A percentile compares a stretch with the other conserved stretches of the same genome.
These are phyloP conservation scores for Streptanthus diversifolius DNA, from an alignment of 345 rosid genomes.

Conservation along the genomic window DNA sequence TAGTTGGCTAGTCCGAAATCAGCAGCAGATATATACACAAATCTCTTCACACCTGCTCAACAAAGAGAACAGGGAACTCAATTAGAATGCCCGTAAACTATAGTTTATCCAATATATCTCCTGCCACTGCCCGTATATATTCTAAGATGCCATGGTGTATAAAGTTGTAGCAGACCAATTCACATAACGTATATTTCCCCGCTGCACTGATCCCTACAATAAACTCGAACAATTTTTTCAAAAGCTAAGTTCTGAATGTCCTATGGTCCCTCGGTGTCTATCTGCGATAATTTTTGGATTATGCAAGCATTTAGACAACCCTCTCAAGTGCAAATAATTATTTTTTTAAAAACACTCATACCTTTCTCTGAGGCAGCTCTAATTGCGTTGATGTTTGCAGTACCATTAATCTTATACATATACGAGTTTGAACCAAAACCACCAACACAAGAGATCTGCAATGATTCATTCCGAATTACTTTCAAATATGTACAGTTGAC, in stretches of 20 bases:
- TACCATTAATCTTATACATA: constrained; percentile 95
- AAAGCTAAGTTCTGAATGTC: neutral
- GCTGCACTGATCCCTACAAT: neutral
- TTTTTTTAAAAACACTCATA: constrained; percentile 15
- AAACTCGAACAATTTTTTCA: neutral
- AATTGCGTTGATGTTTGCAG: constrained; percentile 91
- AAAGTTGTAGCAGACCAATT: neutral
- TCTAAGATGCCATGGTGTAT: neutral
- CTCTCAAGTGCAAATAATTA: neutral
- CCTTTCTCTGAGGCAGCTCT: constrained; percentile 92
- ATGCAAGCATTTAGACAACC: neutral
- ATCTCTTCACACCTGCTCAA: constrained; percentile 73
- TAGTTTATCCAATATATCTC: neutral
- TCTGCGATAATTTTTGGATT: neutral
- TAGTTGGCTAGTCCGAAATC: constrained; percentile 81
- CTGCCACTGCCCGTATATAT: neutral
- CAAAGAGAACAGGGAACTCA: constrained; percentile 2
- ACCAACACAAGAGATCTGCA: constrained; percentile 89
- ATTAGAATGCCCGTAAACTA: constrained; percentile 6
- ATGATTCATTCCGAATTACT: neutral
- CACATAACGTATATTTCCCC: neutral
- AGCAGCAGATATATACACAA: constrained; percentile 88
- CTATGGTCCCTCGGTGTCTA: neutral
- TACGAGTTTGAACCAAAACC: constrained; percentile 92
- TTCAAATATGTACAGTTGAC: neutral